Base-by-base conservation (phyloP, 2,329 filamentous ascomycete species). In the Phialemonium atrogriseum region DNA sequence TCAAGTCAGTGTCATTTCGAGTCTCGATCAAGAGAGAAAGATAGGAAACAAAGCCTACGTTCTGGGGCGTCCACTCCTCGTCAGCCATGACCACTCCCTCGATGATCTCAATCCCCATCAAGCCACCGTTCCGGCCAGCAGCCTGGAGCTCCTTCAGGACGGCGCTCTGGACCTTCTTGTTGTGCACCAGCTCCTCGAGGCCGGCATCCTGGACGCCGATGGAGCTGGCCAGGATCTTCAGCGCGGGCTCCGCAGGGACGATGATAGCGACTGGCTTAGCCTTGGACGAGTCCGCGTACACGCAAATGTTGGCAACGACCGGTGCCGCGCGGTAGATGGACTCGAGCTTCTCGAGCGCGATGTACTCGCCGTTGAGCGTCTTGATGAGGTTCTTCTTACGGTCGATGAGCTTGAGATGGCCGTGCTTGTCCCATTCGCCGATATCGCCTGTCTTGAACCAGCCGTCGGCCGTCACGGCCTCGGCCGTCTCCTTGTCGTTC, bases 391-490 rank as follows among this genome's bases (percentile, higher is more conserved):
- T 89, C 76, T 89, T 89, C 77, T 88, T 88, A 52, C 84, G 80
- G 58, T 89, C 84, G 49, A 89, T 85, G 54, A 89, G 51, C 47
- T 69, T 73, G 37, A 89, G 62, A 48, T 87, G 78, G 32, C 84
- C 84, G 43, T 77, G 70, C 40, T 62, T 49, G 55, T 85, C 77
- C 52, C 79, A 88, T 55, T 89, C 80, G 47, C 84, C 84, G 48
- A 89, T 84, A 46, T 89, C 84, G 38, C 84, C 84, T 7, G 83
- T 87, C 73, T 80, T 87, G 70, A 91, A 91, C 85, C 85, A 93
- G 27, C 81, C 81, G 43, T 85, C 84, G 2, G 70, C 62, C 1
- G 77, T 77, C 41, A 86, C 72, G 3, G 80, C 64, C 45, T 77
- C 77, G 25, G 66, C 64, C 18, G 83, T 91, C 62, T 91, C 84